Conservation (phyloP, 1,139 yeast genomes). For the Geotrichum aggregatum region DNA sequence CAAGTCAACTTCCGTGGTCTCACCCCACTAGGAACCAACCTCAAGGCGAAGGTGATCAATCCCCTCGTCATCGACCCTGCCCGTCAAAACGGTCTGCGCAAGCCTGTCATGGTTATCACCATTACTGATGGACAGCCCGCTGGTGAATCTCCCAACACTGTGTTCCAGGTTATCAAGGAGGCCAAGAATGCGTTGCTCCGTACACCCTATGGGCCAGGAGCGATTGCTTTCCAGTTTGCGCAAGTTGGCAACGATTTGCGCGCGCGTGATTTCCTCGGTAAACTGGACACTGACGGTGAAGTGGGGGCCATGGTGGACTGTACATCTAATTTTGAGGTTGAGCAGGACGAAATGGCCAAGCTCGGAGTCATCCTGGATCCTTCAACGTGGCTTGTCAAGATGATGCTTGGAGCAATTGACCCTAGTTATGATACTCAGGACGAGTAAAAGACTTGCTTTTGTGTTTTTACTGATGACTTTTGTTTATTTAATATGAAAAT, state of each 20-base stretch:
- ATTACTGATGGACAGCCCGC: conserved; percentile 40
- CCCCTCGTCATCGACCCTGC: conserved; percentile 36
- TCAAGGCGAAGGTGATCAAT: conserved; percentile 33
- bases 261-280: conserved; percentile 36
- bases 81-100: conserved; percentile 28
- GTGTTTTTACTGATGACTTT: too few species aligned
- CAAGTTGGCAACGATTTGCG: conserved; percentile 38
- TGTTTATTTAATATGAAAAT: too few species aligned
- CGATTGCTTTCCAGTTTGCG: conserved; percentile 38
- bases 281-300: conserved; percentile 33
- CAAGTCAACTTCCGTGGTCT: conserved; percentile 35
- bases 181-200: conserved; percentile 31
- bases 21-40: conserved; percentile 37
- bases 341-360: conserved; percentile 38
- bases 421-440: conserved; percentile 35
- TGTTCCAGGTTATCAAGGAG: conserved; percentile 32
- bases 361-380: conserved; percentile 37
- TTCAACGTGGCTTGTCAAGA: conserved; percentile 36
- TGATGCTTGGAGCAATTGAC: conserved; percentile 36
- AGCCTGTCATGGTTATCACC: conserved; percentile 36
- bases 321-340: conserved; percentile 37
- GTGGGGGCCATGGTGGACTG: conserved; percentile 38
- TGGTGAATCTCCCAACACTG: conserved; percentile 33
- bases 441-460: conserved; percentile 22
- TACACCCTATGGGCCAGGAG: conserved; percentile 35